Evolutionary conservation across 331 rosid species (phyloP).

Genomic region (Stylosanthes scabra): DNA sequence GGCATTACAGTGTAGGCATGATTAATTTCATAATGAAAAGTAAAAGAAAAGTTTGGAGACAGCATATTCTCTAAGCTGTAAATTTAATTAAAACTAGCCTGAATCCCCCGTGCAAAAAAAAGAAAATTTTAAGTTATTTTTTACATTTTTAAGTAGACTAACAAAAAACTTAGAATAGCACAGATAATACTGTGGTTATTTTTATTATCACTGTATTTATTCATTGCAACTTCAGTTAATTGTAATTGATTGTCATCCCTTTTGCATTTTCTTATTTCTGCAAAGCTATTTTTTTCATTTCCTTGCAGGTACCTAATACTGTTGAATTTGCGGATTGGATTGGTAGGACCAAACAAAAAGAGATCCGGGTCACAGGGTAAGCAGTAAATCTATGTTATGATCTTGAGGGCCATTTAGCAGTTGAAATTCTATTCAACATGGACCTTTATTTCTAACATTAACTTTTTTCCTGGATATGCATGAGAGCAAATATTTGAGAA

Average conservation of each 20-base stretch:
- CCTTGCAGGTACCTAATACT: conserved; percentile 86
- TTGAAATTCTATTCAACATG: conserved; percentile 6
- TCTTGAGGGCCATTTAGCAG: conserved; percentile 28
- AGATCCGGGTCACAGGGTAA: conserved; percentile 92
- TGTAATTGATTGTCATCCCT: conserved; percentile 27
- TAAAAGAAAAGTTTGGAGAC: background rate
- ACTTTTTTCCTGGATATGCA: no score
- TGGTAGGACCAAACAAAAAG: conserved; percentile 90
- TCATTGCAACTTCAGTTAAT: conserved; percentile 19
- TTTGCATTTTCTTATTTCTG: conserved; percentile 23
- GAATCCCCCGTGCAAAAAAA: no score
- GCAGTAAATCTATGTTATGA: conserved; percentile 38
- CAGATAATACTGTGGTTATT: background rate
- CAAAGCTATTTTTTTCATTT: conserved; percentile 7
- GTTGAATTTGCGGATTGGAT: conserved; percentile 98
- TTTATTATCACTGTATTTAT: conserved; percentile 5
- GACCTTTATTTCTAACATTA: no score
- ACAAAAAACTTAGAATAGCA: background rate
- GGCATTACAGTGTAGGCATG: conserved; percentile 19
- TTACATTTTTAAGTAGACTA: conserved; percentile 1
- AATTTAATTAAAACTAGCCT: conserved; percentile 15
- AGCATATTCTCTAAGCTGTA: background rate
- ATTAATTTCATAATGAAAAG: conserved; percentile 21
- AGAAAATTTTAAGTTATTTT: background rate
- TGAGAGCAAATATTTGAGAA: no score